Conservation (phyloP, 2,329 filamentous ascomycete species). For the Paramyrothecium sp. region DNA sequence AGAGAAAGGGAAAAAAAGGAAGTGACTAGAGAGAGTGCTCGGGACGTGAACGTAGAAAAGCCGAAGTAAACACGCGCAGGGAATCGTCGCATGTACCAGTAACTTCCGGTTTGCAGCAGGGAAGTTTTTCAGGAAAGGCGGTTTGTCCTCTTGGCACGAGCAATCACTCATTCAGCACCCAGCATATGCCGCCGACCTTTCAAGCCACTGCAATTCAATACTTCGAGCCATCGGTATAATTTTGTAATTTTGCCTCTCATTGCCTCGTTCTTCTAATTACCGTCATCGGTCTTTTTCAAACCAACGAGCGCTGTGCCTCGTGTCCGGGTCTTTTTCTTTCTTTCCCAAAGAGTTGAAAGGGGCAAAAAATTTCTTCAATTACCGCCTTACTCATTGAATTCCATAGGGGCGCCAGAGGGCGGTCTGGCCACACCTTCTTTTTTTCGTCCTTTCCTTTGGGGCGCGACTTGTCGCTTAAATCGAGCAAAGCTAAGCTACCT, state of each 20-base stretch:
- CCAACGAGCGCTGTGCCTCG: too few species aligned
- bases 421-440: neutral
- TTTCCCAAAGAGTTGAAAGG: neutral
- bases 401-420: neutral
- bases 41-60: neutral
- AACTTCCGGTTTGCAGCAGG: neutral
- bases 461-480: neutral
- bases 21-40: constrained; percentile 1
- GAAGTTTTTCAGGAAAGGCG: neutral
- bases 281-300: too few species aligned
- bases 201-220: too few species aligned
- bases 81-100: neutral
- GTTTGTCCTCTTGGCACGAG: neutral
- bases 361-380: neutral
- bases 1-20: neutral
- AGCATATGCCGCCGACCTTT: too few species aligned
- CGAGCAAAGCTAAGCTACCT: too few species aligned
- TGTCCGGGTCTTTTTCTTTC: too few species aligned
- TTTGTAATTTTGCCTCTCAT: too few species aligned
- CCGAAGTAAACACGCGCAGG: constrained; percentile 3
- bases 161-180: too few species aligned
- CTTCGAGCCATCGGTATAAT: too few species aligned
- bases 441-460: neutral
- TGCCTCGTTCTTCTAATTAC: too few species aligned
- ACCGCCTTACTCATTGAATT: neutral